Base-by-base conservation (phyloP, 1,284 basidiomycete genomes). In the Boletellus deceptivus region DNA sequence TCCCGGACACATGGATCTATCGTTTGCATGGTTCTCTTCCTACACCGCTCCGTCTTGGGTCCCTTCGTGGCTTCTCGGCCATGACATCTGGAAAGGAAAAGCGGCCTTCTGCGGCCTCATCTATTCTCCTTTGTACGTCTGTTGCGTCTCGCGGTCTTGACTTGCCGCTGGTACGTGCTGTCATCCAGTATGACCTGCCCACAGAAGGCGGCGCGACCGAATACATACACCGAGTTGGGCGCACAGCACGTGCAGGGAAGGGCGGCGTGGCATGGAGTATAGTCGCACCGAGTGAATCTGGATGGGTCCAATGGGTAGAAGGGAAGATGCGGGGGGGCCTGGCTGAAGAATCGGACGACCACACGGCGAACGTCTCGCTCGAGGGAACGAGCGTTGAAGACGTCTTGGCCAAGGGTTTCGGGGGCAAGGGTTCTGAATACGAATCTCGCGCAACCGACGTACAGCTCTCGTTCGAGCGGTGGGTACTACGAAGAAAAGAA, bases 101-200 rank as follows among this genome's bases (percentile, higher is more conserved):
- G 58, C 59, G 48, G 43, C 61, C 53, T 43, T 53, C 70, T 4
- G 50, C 62, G 8, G 57, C 61, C 0, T 80, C 80, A 2, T 85
- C 93, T 1, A 81, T 99, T 44, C 77, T 99, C 7, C 77, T 99
- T 37, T 98, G 95, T 65, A 99, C 97, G 1, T 96, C 93, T 2
- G 94, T 99, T 50, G 97, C 96, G 1, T 93, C 95, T 29, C 91
- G 97, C 64, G 97, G 97, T 64, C 79, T 99, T n/a, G 97, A 99
- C 73, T 75, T 99, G 41, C 94, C 94, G 3, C 81, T 93, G n/a
- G 94, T 99, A 8, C 86, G 88, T 17, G 91, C 92, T 3, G 95
- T 99, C 50, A 77, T 99, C 31, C 97, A 99, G 66, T 96, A 96
- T 65, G 97, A 99, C 69, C 81, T 98, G 24, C 96, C 97, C 0